Evolutionary conservation across 768 basidiomycete genomes (phyloP), one percentile per base, ranked within the genome.

Genomic region (Lanmaoa pseudosensibilis): DNA sequence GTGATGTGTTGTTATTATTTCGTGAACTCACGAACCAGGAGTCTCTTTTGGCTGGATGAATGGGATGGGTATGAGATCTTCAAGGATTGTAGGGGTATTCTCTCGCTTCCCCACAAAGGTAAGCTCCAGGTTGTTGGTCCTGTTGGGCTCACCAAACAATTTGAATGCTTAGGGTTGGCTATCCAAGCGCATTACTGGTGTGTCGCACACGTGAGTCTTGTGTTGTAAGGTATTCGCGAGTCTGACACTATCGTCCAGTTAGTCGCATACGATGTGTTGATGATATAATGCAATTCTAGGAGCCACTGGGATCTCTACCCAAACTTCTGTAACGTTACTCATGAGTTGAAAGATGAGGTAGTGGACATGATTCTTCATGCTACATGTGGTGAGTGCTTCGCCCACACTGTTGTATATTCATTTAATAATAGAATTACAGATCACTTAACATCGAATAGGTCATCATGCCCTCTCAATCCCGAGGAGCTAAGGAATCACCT

Each of bases 151-250:
- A n/a, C n/a, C n/a, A n/a, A n/a, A n/a, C n/a, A n/a, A n/a, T n/a
- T 41, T n/a, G n/a, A n/a, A n/a, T n/a, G n/a, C n/a, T n/a, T n/a
- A n/a, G n/a, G n/a, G n/a, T n/a, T n/a, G n/a, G n/a, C n/a, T n/a
- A n/a, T n/a, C n/a, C n/a, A n/a, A n/a, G n/a, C n/a, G n/a, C 68
- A 77, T 16, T 77, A 77, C 43, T 77, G 75, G 75, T 78, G 34
- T 36, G 55, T 8, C 18, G 33, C 13, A 43, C 41, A 19, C 9
- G 63, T 66, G 52, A 55, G 59, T 55, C 18, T 21, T 13, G 10
- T 34, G 12, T 27, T 32, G 9, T 30, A 13, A 33, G 1, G 18
- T 25, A 8, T 37, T 48, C 13, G 23, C 5, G 11, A 41, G 4
- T 8, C 57, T 70, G 41, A 71, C 7, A 19, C 23, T 38, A 37